Percentiles rank a stretch among this genome's conserved stretches.
phyloP scores from a whole-genome alignment of 495 filamentous ascomycete species.

The Penicillium canescens region DNA sequence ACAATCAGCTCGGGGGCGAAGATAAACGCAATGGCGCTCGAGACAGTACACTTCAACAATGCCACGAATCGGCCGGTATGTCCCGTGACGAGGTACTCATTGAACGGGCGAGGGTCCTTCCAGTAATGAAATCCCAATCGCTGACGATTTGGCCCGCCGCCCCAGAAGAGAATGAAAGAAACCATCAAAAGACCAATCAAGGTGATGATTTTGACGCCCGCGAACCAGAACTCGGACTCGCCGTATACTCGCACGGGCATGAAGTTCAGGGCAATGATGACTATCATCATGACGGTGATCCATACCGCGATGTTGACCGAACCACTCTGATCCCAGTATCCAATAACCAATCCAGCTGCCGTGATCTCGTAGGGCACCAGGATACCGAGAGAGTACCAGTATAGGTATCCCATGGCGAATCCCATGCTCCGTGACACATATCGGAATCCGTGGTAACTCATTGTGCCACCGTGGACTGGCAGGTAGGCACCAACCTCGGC shows the following conservation, averaged over 20 bases:
- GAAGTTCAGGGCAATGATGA: conserved; percentile 66
- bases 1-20: conserved; percentile 58
- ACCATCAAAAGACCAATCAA: conserved; percentile 69
- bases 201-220: conserved; percentile 75
- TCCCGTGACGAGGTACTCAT: conserved; percentile 31
- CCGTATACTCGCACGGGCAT: conserved; percentile 69
- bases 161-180: conserved; percentile 70
- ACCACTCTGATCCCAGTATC: conserved; percentile 60
- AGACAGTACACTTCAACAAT: conserved; percentile 41
- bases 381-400: conserved; percentile 66
- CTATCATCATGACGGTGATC: conserved; percentile 70
- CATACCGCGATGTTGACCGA: conserved; percentile 54
- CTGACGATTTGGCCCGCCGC: conserved; percentile 63
- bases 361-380: conserved; percentile 67
- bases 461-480: conserved; percentile 59
- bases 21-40: conserved; percentile 55
- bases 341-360: conserved; percentile 69
- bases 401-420: conserved; percentile 63
- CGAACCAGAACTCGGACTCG: conserved; percentile 74
- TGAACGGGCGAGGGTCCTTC: conserved; percentile 69
- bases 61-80: conserved; percentile 47
- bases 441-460: conserved; percentile 57
- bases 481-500: conserved; percentile 67
- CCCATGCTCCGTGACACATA: conserved; percentile 63
- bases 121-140: conserved; percentile 73